Evolutionary conservation across 257 asterid genomes (phyloP), one percentile per base, ranked within the genome.

Genomic region (Jaltomata sinuosa): DNA sequence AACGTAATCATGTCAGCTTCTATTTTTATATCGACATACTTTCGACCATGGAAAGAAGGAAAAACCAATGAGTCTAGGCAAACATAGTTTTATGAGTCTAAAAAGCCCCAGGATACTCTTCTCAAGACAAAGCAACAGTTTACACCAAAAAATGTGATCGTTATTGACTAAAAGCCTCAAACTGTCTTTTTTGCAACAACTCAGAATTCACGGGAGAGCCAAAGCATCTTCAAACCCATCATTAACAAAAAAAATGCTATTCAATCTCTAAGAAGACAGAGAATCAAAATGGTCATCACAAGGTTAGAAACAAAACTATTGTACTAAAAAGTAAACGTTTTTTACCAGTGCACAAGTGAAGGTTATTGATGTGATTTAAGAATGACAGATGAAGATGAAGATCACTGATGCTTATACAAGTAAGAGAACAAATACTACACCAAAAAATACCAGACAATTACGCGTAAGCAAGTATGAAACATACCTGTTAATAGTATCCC

Each of bases 401-500:
- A 22, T 12, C 10, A 9, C 42, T 1, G 3, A 42, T 11, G 22
- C 32, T 72, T n/a, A 2, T 40, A 4, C 55, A 40, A 12, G 5
- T 21, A 69, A 21, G 4, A 5, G 53, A 69, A 21, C 1, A 38
- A 8, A 68, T 36, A 68, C 22, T 36, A 68, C 19, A 2, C n/a
- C 19, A 21, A 38, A 71, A 14, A 38, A 8, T 10, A 36, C 32
- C 21, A 42, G 36, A 40, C 21, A 6, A 14, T 11, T 11, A 42
- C 31, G 42, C 14, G 55, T 5, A 22, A 42, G 57, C 6, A 34
- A 67, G 49, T 8, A 27, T 14, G 36, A 3, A 32, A 61, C 72
- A n/a, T 91, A 97, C 99, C 99, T 79, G 99, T 97, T 87, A 97
- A 91, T 86, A 95, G 87, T 90, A 97, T 89, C 81, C 99, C 98